These are phyloP conservation scores for Cladosporium sp. DNA, from an alignment of 2,329 filamentous ascomycete species.

Conservation along the genomic window DNA sequence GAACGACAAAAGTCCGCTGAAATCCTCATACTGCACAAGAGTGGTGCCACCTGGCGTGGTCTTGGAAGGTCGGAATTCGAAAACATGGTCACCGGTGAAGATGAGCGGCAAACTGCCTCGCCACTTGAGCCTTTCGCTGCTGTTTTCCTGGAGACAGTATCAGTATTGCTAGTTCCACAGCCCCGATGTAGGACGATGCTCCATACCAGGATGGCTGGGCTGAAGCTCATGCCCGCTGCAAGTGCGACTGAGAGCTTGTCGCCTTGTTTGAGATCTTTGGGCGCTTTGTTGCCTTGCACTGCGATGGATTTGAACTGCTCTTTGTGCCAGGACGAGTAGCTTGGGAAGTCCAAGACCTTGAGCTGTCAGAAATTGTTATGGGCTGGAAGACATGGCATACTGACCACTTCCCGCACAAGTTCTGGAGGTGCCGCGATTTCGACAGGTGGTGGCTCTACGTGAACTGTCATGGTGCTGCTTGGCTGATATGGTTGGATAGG, in stretches of 20 bases:
- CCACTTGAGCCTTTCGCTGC: constrained; percentile 13
- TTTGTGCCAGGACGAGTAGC: constrained; percentile 12
- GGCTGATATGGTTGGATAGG: too few relatives aligned
- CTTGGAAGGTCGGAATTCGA: constrained; percentile 15
- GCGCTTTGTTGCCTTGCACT: background rate
- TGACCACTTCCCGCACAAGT: too few relatives aligned
- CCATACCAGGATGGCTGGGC: constrained; percentile 14
- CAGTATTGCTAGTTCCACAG: background rate
- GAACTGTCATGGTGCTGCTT: too few relatives aligned
- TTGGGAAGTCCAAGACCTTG: constrained; percentile 19
- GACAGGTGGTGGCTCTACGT: too few relatives aligned
- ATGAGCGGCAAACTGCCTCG: constrained; percentile 14
- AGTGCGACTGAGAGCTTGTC: constrained; percentile 16
- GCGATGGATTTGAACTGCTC: constrained; percentile 12
- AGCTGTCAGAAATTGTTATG: background rate
- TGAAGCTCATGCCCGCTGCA: constrained; percentile 15
- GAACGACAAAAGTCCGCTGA: constrained; percentile 14
- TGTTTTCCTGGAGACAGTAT: constrained; percentile 12
- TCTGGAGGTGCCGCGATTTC: too few relatives aligned
- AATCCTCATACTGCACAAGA: constrained; percentile 19
- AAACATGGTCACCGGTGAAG: constrained; percentile 18
- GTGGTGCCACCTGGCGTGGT: constrained; percentile 15
- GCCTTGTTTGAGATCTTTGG: constrained; percentile 4
- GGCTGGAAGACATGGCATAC: too few relatives aligned
- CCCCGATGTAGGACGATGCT: background rate